Percentiles rank a stretch among this genome's conserved stretches.
Evolutionary conservation across 257 asterid species (phyloP).

Genomic region (Linaria vulgaris): DNA sequence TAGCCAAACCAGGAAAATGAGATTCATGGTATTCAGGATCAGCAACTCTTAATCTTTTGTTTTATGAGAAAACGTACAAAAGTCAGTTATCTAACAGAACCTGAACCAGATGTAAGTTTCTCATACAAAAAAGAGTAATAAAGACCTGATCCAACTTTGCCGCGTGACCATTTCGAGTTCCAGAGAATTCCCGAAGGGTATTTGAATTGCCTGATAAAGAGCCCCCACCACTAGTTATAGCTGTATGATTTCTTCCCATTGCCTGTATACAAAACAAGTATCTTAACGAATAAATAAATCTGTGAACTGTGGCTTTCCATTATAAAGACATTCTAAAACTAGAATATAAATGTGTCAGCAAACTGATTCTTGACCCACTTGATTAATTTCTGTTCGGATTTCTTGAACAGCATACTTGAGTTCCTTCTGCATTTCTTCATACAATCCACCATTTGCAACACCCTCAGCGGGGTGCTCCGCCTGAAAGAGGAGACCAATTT

Average conservation of each 20-base stretch:
- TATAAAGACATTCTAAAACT: background rate
- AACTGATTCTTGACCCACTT: slow-evolving; percentile 42
- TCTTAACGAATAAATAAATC: slow-evolving; percentile 9
- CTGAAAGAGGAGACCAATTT: slow-evolving; percentile 38
- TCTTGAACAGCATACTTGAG: slow-evolving; percentile 82
- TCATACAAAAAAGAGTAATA: no score
- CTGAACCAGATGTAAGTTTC: no score
- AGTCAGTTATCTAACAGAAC: slow-evolving; percentile 13
- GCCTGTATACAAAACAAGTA: slow-evolving; percentile 35
- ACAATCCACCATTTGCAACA: slow-evolving; percentile 50
- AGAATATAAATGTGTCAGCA: slow-evolving; percentile 13
- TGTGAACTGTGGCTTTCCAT: background rate
- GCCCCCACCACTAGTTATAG: slow-evolving; percentile 32
- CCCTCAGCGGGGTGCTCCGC: slow-evolving; percentile 54
- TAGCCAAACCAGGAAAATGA: no score
- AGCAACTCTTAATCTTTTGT: no score
- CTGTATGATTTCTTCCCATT: slow-evolving; percentile 41
- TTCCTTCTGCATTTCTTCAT: slow-evolving; percentile 79
- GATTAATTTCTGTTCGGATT: slow-evolving; percentile 73
- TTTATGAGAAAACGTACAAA: background rate
- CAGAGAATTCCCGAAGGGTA: slow-evolving; percentile 14
- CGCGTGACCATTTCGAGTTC: slow-evolving; percentile 39
- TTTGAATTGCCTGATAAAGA: slow-evolving; percentile 37
- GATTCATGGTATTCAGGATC: no score
- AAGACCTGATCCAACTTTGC: slow-evolving; percentile 41